Evolutionary conservation across 176 grass and related monocot genomes (phyloP).

Genomic region (Pontederia paniculata): DNA sequence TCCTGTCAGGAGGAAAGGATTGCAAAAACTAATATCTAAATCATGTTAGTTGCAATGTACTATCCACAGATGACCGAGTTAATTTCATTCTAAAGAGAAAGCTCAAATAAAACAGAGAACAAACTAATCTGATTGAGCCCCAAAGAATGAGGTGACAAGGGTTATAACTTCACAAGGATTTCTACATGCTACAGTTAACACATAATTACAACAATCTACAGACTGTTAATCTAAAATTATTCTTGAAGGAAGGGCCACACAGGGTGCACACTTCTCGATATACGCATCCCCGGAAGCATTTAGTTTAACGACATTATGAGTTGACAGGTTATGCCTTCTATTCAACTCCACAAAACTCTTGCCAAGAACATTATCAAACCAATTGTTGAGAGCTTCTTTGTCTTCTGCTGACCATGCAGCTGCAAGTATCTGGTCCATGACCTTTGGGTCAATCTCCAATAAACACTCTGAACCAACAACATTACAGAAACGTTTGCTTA

Average conservation of each 20-base stretch:
- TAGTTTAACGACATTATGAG: slow-evolving; percentile 34
- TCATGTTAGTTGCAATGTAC: no score
- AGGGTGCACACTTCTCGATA: slow-evolving; percentile 26
- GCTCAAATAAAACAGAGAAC: not conserved
- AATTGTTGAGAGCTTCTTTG: slow-evolving; percentile 14
- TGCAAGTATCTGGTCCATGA: slow-evolving; percentile 71
- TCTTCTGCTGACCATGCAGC: slow-evolving; percentile 44
- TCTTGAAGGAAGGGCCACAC: slow-evolving; percentile 56
- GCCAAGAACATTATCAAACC: slow-evolving; percentile 54
- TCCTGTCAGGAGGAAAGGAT: no score
- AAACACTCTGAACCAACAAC: slow-evolving; percentile 29
- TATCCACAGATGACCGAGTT: no score
- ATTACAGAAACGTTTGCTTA: slow-evolving; percentile 24
- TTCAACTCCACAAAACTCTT: slow-evolving; percentile 55
- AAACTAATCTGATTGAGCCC: slow-evolving; percentile 4
- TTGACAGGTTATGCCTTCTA: slow-evolving; percentile 25
- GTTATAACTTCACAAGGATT: slow-evolving; percentile 20
- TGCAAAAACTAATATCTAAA: no score
- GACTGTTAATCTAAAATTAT: slow-evolving; percentile 44
- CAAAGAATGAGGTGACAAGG: slow-evolving; percentile 8
- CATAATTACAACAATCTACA: slow-evolving; percentile 55
- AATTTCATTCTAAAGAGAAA: no score
- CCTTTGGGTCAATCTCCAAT: slow-evolving; percentile 44
- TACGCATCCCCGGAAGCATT: slow-evolving; percentile 34
- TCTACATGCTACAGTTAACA: slow-evolving; percentile 26